phyloP scores from a whole-genome alignment of 108 stramenopile genomes.

The Nitzschia palea region DNA sequence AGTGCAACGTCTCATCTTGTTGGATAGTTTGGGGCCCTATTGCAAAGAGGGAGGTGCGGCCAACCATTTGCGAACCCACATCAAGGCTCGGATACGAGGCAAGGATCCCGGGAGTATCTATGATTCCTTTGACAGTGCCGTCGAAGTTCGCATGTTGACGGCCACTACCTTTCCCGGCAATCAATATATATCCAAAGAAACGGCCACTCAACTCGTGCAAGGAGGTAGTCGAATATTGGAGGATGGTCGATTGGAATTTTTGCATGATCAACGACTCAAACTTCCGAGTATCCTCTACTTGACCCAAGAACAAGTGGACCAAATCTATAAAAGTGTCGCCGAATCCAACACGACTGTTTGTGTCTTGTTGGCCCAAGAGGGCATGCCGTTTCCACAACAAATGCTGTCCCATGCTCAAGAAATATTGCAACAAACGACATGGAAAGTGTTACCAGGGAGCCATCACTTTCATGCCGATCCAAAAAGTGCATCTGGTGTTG shows the following conservation, averaged over 20 bases:
- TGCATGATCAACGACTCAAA: slow-evolving; percentile 75
- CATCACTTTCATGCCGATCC: slow-evolving; percentile 90
- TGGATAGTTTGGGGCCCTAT: slow-evolving; percentile 70
- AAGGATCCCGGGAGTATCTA: slow-evolving; percentile 40
- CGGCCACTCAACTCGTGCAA: slow-evolving; percentile 64
- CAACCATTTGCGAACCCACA: slow-evolving; percentile 46
- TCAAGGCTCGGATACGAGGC: slow-evolving; percentile 13
- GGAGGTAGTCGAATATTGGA: slow-evolving; percentile 42
- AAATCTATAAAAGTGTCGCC: slow-evolving; percentile 49
- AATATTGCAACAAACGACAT: slow-evolving; percentile 41
- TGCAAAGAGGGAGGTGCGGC: slow-evolving; percentile 36
- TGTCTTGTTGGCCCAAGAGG: slow-evolving; percentile 66
- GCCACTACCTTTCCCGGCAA: slow-evolving; percentile 73
- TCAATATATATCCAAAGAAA: slow-evolving; percentile 66
- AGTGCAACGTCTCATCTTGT: slow-evolving; percentile 52
- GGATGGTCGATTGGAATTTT: slow-evolving; percentile 48
- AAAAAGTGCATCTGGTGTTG: slow-evolving; percentile 54
- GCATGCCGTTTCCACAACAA: slow-evolving; percentile 63
- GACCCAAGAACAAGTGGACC: slow-evolving; percentile 66
- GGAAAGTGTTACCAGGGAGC: slow-evolving; percentile 55
- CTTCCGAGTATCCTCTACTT: slow-evolving; percentile 74
- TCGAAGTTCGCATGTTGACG: slow-evolving; percentile 53
- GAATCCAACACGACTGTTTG: slow-evolving; percentile 37
- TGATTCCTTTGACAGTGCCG: slow-evolving; percentile 50
- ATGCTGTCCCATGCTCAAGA: slow-evolving; percentile 25